Evolutionary conservation across 495 filamentous ascomycete genomes (phyloP), one percentile per base, ranked within the genome.

Genomic region (Opeltia flavorubescens): DNA sequence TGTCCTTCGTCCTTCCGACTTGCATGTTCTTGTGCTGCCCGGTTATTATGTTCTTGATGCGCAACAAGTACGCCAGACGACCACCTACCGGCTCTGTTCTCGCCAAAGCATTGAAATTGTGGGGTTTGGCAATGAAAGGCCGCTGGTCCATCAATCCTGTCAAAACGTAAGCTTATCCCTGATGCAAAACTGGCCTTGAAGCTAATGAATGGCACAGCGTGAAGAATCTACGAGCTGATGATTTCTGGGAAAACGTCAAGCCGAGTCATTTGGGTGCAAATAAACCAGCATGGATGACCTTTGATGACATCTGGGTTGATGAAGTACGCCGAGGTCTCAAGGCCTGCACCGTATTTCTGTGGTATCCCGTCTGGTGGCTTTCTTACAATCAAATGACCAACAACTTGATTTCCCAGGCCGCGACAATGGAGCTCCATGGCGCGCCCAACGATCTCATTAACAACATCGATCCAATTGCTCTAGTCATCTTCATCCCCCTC

Each of bases 401-500:
- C 55, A 80, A 78, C 62, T 72, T 80, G 50, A 66, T 77, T 51
- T 69, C 73, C 11, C 75, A 58, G 48, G 84, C 84, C 2, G 76
- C 76, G 5, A 78, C 75, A 5, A 83, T 89, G 81, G 52, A 66
- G 6, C 70, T 85, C 11, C 71, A 73, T 40, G 80, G 81, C 11
- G 72, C 86, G 0, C 85, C 85, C 43, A 86, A 89, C 63, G 85
- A 91, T 56, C 70, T 89, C 23, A 67, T 89, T 54, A 74, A 73
- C 52, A 91, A 89, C 58, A 71, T 91, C 25, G 78, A 89, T 58
- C 83, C 85, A 11, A 66, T 89, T 48, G 69, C 81, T 1, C 63
- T 89, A 30, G 73, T 89, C 58, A 83, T 91, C 60, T 72, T 88
- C 50, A 86, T 89, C 46, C 85, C 85, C 7, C 71, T 89, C 46